phyloP scores from a whole-genome alignment of 768 basidiomycete genomes.

The Boletus vinaceobasis region DNA sequence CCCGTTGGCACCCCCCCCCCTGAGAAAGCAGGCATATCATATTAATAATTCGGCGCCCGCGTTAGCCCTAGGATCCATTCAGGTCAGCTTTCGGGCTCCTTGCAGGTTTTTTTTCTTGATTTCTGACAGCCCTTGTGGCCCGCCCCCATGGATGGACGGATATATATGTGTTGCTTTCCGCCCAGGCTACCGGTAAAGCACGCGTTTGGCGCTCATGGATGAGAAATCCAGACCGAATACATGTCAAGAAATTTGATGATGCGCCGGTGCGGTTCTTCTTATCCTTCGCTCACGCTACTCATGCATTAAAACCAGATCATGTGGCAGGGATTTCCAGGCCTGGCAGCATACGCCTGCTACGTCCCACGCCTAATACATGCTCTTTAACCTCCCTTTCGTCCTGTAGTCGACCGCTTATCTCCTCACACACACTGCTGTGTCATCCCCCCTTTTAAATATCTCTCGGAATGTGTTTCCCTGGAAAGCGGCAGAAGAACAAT shows the following conservation, averaged over 20 bases:
- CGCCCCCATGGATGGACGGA: no score
- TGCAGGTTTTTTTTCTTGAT: not conserved
- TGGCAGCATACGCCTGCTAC: no score
- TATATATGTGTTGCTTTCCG: not conserved
- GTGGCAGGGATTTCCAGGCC: slow-evolving; percentile 13
- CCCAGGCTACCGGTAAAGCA: not conserved
- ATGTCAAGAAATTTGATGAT: slow-evolving; percentile 1
- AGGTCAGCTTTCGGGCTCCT: not conserved
- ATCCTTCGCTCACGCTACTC: not conserved
- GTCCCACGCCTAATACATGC: slow-evolving; percentile 25
- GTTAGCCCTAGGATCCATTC: not conserved
- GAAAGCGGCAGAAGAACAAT: slow-evolving; percentile 35
- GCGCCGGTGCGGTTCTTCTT: not conserved
- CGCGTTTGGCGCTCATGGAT: not conserved
- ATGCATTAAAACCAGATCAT: slow-evolving; percentile 17
- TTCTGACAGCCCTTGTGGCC: not conserved
- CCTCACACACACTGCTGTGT: slow-evolving; percentile 4
- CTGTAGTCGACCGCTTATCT: not conserved
- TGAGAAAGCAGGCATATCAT: no score
- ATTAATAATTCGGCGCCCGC: not conserved
- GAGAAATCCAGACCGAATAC: slow-evolving; percentile 5
- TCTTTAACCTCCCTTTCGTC: not conserved
- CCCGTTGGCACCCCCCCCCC: no score
- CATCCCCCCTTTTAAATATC: not conserved
- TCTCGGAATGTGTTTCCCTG: slow-evolving; percentile 37